Evolutionary conservation across 2,329 filamentous ascomycete species (phyloP), one percentile per base, ranked within the genome.

Genomic region (Trichoderma breve): DNA sequence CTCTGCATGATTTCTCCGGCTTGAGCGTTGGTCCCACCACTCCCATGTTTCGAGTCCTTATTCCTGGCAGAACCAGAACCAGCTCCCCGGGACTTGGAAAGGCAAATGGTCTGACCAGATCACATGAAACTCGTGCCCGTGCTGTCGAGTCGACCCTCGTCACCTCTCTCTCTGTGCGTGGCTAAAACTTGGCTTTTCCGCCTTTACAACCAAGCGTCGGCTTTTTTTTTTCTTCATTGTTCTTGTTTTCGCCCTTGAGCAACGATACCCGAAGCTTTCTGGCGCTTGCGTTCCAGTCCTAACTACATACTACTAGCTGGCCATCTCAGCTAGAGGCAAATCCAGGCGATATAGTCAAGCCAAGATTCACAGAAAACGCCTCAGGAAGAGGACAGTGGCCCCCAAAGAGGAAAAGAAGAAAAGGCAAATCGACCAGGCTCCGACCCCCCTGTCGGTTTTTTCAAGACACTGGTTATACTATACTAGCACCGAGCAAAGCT

Each of bases 11-110:
- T 26, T 12, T 30, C 18, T 30, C 30, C 15, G 39, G 14, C 28
- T 57, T 32, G 63, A 26, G 32, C 61, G 32, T 62, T 58, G 30
- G 32, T 15, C 47, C 67, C 55, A 57, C 70, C 53, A 55, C 70
- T 66, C 62, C 57, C 36, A 36, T 65, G 36, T 57, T 24, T 61
- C 36, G 15, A 66, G 24, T 34, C 21, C 58, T 55, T 60, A 9
- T 64, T 8, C 70, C 30, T 70, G 24, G 71, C 70, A 68, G 73
- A 73, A 73, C 74, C 74, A 72, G 70, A 74, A 72, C 74, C 74
- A 73, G 71, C 70, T 73, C 70, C 70, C 71, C 72, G 74, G 74
- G 74, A 73, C 74, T 53, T 72, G 71, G 71, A 53, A 24, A 43
- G 39, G 63, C 28, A 36, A 32, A 62, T 15, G 39, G 39, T 61